Evolutionary conservation across 352 stramenopile species (phyloP).

Genomic region (Globisporangium iwayamae): DNA sequence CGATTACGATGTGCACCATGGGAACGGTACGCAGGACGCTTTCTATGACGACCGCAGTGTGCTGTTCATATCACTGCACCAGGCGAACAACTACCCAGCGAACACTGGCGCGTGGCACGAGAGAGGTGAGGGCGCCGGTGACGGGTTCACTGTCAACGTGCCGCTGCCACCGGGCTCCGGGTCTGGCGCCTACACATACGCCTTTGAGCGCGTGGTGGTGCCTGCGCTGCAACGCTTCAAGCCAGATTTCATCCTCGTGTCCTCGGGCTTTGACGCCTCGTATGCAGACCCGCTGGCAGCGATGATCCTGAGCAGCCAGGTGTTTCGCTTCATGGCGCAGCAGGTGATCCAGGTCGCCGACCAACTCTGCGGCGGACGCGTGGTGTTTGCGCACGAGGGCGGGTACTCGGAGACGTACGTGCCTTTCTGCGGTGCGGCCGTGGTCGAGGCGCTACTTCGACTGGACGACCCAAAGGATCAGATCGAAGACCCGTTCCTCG

Average conservation of each 20-base stretch:
- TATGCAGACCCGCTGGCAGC: conserved; percentile 77
- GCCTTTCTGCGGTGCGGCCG: conserved; percentile 85
- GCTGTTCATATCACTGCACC: conserved; percentile 57
- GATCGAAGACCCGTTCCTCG: conserved; percentile 56
- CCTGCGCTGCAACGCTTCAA: conserved; percentile 66
- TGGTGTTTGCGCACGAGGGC: conserved; percentile 79
- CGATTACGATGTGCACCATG: conserved; percentile 86
- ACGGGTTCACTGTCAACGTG: conserved; percentile 80
- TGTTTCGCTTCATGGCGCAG: conserved; percentile 65
- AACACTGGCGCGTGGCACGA: conserved; percentile 44
- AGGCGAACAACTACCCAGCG: conserved; percentile 45
- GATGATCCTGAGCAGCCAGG: conserved; percentile 81
- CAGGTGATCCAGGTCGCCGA: conserved; percentile 45
- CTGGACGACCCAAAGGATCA: conserved; percentile 38
- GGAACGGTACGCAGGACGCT: conserved; percentile 77
- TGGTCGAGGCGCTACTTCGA: conserved; percentile 69
- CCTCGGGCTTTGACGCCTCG: conserved; percentile 73
- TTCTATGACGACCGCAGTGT: conserved; percentile 26
- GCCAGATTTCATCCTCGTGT: conserved; percentile 78
- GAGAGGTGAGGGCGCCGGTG: conserved; percentile 31
- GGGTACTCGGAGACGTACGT: conserved; percentile 88
- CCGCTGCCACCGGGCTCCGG: conserved; percentile 80
- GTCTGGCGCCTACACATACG: conserved; percentile 60
- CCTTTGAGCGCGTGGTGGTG: conserved; percentile 63
- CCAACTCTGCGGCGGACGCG: conserved; percentile 39